Percentiles rank a stretch among this genome's conserved stretches.
These are phyloP conservation scores for Suillus decipiens DNA, from an alignment of 768 basidiomycete species.

Conservation along the genomic window DNA sequence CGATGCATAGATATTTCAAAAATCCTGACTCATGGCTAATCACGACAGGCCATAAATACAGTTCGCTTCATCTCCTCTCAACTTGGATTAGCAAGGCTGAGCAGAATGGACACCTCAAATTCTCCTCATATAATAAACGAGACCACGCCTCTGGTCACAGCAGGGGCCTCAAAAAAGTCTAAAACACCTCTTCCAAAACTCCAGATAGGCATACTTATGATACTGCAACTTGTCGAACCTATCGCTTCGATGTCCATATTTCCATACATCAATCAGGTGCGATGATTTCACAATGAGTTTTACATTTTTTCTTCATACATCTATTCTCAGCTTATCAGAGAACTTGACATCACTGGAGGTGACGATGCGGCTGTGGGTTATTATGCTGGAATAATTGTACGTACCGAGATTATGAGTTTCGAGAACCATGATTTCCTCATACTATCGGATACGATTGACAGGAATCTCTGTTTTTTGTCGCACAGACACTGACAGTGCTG, in stretches of 20 bases:
- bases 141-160: neutral
- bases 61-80: neutral
- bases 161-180: neutral
- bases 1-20: neutral
- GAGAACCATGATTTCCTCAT: conserved; percentile 1
- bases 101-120: neutral
- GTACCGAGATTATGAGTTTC: conserved; percentile 13
- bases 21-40: neutral
- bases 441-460: conserved; percentile 22
- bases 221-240: conserved; percentile 35
- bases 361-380: conserved; percentile 50
- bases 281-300: conserved; percentile 3
- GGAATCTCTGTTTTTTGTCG: conserved; percentile 80
- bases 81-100: neutral
- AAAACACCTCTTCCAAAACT: neutral
- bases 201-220: conserved; percentile 26
- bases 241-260: conserved; percentile 45
- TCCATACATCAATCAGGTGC: conserved; percentile 51
- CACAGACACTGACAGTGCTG: conserved; percentile 67
- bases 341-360: conserved; percentile 5
- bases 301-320: neutral
- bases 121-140: neutral
- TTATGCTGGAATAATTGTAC: conserved; percentile 71
- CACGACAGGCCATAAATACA: neutral
- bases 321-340: conserved; percentile 5